Percentiles rank a stretch among this genome's conserved stretches.
Evolutionary conservation across 768 basidiomycete genomes (phyloP).

Genomic region (Rhodocollybia butyracea): DNA sequence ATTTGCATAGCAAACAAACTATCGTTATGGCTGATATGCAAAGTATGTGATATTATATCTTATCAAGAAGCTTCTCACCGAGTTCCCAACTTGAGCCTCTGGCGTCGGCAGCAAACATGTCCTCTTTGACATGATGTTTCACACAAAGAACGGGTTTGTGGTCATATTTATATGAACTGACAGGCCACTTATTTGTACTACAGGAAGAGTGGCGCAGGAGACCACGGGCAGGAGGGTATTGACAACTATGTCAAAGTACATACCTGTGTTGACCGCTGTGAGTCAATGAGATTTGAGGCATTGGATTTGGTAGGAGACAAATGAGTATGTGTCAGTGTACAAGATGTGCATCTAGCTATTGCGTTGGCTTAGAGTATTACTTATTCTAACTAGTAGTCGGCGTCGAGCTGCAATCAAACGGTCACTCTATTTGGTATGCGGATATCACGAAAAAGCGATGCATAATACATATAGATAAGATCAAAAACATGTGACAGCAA

Average conservation of each 20-base stretch:
- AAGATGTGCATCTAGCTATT: not conserved
- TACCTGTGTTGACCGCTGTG: not conserved
- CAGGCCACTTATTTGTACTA: not conserved
- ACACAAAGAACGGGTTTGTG: not conserved
- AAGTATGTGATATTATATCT: no score
- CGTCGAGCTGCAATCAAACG: no score
- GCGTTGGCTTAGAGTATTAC: not conserved
- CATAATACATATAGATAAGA: not conserved
- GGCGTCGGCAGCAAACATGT: not conserved
- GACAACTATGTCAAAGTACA: not conserved
- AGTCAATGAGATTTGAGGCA: not conserved
- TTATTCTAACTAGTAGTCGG: no score
- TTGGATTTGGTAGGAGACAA: not conserved
- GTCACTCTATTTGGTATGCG: no score
- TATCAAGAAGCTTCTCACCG: no score
- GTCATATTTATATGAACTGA: no score
- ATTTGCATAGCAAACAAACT: no score
- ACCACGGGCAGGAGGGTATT: not conserved
- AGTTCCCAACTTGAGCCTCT: no score
- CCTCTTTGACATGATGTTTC: not conserved
- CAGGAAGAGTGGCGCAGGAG: not conserved
- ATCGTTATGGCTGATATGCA: no score
- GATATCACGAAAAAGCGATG: not conserved
- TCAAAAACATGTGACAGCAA: not conserved
- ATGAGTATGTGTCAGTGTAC: not conserved